Conservation (phyloP, 1,284 basidiomycete species). For the Pulveroboletus sp. region DNA sequence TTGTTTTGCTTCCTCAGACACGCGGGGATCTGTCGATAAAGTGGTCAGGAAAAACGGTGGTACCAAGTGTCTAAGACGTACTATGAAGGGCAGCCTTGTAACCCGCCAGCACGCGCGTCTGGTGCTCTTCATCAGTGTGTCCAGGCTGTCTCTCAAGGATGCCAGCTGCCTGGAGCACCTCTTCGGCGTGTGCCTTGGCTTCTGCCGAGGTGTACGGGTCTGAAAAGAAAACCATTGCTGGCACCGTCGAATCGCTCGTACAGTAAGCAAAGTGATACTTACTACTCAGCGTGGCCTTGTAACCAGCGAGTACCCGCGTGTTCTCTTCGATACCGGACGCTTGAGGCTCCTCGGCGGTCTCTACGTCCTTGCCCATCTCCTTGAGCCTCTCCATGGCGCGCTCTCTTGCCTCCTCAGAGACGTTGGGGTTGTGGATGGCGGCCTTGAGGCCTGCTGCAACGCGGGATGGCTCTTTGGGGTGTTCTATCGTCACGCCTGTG, state of each 20-base stretch:
- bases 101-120: constrained; percentile 44
- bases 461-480: constrained; percentile 40
- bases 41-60: neutral
- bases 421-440: constrained; percentile 54
- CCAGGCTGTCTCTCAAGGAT: constrained; percentile 33
- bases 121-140: constrained; percentile 42
- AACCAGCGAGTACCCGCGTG: constrained; percentile 44
- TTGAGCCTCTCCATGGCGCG: constrained; percentile 47
- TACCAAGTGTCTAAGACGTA: constrained; percentile 24
- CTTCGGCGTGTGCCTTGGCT: constrained; percentile 52
- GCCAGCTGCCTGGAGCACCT: constrained; percentile 43
- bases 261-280: constrained; percentile 11
- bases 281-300: constrained; percentile 56
- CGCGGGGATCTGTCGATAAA: constrained; percentile 37
- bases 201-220: constrained; percentile 45
- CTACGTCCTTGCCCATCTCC: constrained; percentile 37
- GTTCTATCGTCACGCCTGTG: constrained; percentile 20
- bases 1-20: constrained; percentile 50
- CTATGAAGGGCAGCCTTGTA: constrained; percentile 53
- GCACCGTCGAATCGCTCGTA: neutral
- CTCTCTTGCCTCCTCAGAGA: constrained; percentile 52
- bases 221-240: constrained; percentile 9
- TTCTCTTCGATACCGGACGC: constrained; percentile 24
- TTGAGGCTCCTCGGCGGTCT: constrained; percentile 9
- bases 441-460: constrained; percentile 57